Conservation (phyloP, 306 rosid species). For the Castanea crenata region DNA sequence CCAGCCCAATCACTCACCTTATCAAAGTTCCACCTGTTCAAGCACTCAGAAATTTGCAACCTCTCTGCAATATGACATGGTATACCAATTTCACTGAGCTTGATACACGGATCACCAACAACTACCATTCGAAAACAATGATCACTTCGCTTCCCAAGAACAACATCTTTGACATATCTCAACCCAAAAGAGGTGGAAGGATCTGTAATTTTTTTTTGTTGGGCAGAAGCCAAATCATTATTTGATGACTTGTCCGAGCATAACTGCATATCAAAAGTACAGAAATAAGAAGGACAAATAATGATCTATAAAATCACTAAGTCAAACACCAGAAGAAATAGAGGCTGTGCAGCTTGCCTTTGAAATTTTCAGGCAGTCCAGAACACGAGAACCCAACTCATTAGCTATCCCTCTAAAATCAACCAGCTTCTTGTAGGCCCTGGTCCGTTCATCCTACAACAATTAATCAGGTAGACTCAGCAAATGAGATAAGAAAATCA, state of each 20-base stretch:
- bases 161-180: constrained; percentile 93
- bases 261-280: constrained; percentile 58
- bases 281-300: constrained; percentile 31
- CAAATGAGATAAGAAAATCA: constrained; percentile 24
- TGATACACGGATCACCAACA: constrained; percentile 87
- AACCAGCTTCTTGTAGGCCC: constrained; percentile 68
- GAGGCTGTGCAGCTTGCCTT: constrained; percentile 53
- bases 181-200: constrained; percentile 75
- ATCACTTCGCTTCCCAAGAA: constrained; percentile 90
- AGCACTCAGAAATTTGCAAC: constrained; percentile 60
- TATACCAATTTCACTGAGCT: constrained; percentile 76
- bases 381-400: constrained; percentile 76
- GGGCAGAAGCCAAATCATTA: constrained; percentile 45
- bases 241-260: constrained; percentile 52
- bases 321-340: constrained; percentile 11
- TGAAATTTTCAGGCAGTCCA: constrained; percentile 78
- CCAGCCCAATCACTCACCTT: constrained; percentile 49
- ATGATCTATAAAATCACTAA: constrained; percentile 8
- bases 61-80: constrained; percentile 84
- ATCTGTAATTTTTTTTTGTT: constrained; percentile 55
- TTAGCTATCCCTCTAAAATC: constrained; percentile 77
- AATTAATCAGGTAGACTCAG: constrained; percentile 31
- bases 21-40: constrained; percentile 65
- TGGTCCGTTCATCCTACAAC: constrained; percentile 77
- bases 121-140: constrained; percentile 79